Base-by-base conservation (phyloP, 75 land plant genomes). In the Cunninghamia lanceolata region DNA sequence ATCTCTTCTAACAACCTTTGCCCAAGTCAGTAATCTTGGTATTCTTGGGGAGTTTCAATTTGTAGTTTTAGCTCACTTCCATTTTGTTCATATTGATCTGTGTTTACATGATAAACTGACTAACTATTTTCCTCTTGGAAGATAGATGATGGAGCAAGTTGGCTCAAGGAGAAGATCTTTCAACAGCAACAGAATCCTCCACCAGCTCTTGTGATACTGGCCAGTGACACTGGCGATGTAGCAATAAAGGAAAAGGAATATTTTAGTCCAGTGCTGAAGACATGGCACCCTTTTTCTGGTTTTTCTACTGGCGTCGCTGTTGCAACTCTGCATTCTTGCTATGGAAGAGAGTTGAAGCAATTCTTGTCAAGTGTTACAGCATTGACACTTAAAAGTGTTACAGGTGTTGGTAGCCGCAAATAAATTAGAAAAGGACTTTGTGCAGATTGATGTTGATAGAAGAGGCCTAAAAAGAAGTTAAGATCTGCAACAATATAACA, bases 281-380 rank as follows among this genome's bases (percentile, higher is more conserved):
- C 79, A 84, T 98, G 98, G 98, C 98, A 98, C 86, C 96, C 96
- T 42, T 89, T 90, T 83, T 94, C 99, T 42, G 98, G n/a, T n/a
- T n/a, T n/a, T n/a, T n/a, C n/a, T n/a, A n/a, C 93, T 6, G 98
- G 99, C 71, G 92, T 98, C 54, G 99, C 98, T 85, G 98, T 94
- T 56, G 98, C 96, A 45, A 98, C 99, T 3, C 98, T 98, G 70
- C 99, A 98, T 91, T 89, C 88, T 85, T 98, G 99, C 84, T 98
- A 93, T 90, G 93, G 94, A 68, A 96, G 93, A 89, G 99, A 96
- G 86, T 68, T 96, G 13, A 96, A 94, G 87, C 99, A 98, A 52
- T 98, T 94, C 56, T 87, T 95, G 82, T 89, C 94, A 16, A 89
- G 95, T 32, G 86, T 96, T 13, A 84, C 88, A 13, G 90, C 90